Base-by-base conservation (phyloP, 352 stramenopile species). In the Lagenidium giganteum region DNA sequence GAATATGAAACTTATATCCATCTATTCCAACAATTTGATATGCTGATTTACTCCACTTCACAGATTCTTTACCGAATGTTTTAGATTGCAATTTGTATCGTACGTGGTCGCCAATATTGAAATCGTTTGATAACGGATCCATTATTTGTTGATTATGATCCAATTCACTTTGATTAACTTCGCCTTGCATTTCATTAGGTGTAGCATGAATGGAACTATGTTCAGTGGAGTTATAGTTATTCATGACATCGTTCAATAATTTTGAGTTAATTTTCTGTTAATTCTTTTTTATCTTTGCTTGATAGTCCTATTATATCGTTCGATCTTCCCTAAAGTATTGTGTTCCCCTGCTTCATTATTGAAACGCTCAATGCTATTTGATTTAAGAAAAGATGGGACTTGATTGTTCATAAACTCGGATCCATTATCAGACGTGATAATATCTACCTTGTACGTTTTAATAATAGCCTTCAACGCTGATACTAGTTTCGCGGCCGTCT, bases 331-430 rank as follows among this genome's bases (percentile, higher is more conserved):
- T 49, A 73, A 60, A 2, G 57, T 65, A 9, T 29, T 29, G 27
- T 74, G 55, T 49, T 78, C 58, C 25, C 55, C 61, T 1, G 42
- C 34, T 20, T 70, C 66, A 26, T 67, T 70, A 21, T 70, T 72
- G 43, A 49, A 68, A 38, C 68, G 58, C 9, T 61, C 45, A 38
- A 72, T 76, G 8, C 47, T 56, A 8, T 70, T 57, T 5, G 9
- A 11, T 44, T 65, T 54, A 4, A 72, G 51, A 23, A 50, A 66
- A 20, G 30, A 23, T 44, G 61, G 50, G 38, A 51, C 38, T n/a
- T 39, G 14, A 1, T 50, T 41, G 21, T 70, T 72, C 45, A 70
- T 57, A 23, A 69, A 72, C 34, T 72, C 50, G 3, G 6, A 32
- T 13, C 65, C 65, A 44, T 72, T 77, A 35, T 76, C 65, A 6